Percentiles rank a stretch among this genome's conserved stretches.
phyloP scores from a whole-genome alignment of 1,139 yeast genomes.

The Geotrichum australiense region DNA sequence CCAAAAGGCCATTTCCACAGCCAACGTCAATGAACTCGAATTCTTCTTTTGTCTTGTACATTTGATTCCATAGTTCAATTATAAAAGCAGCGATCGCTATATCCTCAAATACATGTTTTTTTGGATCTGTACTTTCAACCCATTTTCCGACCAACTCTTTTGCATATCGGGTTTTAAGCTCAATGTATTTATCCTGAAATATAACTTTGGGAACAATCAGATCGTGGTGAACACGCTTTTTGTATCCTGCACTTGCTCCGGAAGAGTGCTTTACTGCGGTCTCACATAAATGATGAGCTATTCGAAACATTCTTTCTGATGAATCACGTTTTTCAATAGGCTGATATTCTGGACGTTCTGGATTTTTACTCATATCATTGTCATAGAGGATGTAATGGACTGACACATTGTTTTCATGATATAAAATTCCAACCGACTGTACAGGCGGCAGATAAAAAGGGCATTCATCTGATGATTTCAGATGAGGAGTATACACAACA shows the following conservation, averaged over 20 bases:
- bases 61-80: constrained; percentile 75
- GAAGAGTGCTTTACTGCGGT: constrained; percentile 78
- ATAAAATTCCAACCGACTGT: constrained; percentile 69
- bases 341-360: constrained; percentile 11
- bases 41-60: constrained; percentile 42
- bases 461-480: constrained; percentile 49
- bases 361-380: constrained; percentile 25
- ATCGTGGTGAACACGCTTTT: constrained; percentile 85
- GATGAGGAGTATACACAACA: constrained; percentile 72
- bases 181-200: constrained; percentile 77
- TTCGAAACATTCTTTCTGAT: constrained; percentile 63
- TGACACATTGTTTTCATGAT: constrained; percentile 48
- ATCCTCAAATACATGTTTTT: constrained; percentile 94
- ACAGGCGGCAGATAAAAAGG: constrained; percentile 90
- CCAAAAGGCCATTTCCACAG: constrained; percentile 90
- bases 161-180: constrained; percentile 76
- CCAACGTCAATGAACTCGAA: constrained; percentile 85
- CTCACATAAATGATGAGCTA: constrained; percentile 69
- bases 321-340: constrained; percentile 19
- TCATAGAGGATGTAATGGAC: constrained; percentile 73
- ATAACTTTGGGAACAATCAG: constrained; percentile 72
- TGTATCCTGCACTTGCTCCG: constrained; percentile 79
- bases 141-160: constrained; percentile 70
- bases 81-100: constrained; percentile 92
- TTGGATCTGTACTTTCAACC: constrained; percentile 91